These are phyloP conservation scores for Haematococcus lacustris DNA, from an alignment of 139 green algal genomes.

Conservation along the genomic window DNA sequence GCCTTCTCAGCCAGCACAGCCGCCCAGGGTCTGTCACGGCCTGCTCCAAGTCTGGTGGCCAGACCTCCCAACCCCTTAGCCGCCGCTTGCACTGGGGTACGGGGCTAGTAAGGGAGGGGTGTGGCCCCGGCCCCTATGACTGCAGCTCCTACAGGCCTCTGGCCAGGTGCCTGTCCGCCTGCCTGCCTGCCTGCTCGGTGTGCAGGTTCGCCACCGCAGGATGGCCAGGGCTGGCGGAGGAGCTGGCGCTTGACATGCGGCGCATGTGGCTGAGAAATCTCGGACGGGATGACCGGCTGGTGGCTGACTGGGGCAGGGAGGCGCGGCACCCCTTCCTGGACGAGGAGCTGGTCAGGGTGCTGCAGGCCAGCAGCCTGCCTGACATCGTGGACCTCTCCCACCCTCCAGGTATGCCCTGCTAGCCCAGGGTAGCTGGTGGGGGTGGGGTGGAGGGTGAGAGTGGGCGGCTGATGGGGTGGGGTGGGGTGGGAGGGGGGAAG, in stretches of 20 bases:
- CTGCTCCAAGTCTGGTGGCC: no score
- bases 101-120: no score
- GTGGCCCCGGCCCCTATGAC: no score
- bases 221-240: conserved; percentile 31
- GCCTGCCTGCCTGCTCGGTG: no score
- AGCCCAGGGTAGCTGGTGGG: background rate
- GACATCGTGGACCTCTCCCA: background rate
- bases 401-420: background rate
- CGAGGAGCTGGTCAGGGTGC: conserved; percentile 59
- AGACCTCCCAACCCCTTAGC: no score
- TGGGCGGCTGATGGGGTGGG: background rate
- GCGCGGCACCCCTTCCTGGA: conserved; percentile 87
- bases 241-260: conserved; percentile 78
- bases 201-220: conserved; percentile 35
- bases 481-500: background rate
- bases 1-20: no score
- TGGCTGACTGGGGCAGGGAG: conserved; percentile 76
- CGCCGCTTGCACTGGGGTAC: no score
- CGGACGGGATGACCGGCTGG: conserved; percentile 80
- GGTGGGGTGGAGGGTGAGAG: background rate
- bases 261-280: conserved; percentile 87
- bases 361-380: conserved; percentile 46
- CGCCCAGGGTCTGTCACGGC: no score
- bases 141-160: no score
- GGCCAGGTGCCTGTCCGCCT: no score